A percentile compares a stretch with the other conserved stretches of the same genome.
Evolutionary conservation across 495 filamentous ascomycete species (phyloP).

Genomic region (Penicillium alfredii): DNA sequence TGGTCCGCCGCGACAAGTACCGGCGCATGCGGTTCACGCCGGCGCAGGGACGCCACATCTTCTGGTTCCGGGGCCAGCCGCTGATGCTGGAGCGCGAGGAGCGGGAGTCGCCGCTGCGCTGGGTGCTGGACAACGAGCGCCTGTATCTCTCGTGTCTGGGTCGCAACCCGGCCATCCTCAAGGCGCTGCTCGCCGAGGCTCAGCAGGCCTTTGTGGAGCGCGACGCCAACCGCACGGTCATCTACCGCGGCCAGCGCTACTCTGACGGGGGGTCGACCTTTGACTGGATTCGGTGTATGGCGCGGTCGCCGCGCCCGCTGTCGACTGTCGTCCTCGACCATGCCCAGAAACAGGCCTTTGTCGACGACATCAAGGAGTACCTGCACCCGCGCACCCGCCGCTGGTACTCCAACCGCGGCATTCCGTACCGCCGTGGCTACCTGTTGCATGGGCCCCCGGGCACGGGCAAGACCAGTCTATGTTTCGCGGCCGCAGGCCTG

Average conservation of each 20-base stretch:
- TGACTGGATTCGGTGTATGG: slow-evolving; percentile 60
- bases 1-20: slow-evolving; percentile 44
- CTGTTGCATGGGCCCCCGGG: slow-evolving; percentile 45
- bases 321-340: slow-evolving; percentile 78
- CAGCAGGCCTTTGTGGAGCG: slow-evolving; percentile 49
- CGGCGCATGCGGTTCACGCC: slow-evolving; percentile 60
- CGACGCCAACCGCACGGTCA: slow-evolving; percentile 58
- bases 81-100: slow-evolving; percentile 50
- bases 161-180: slow-evolving; percentile 57
- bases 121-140: slow-evolving; percentile 46
- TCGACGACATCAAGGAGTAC: slow-evolving; percentile 85
- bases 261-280: slow-evolving; percentile 27
- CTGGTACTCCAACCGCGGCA: slow-evolving; percentile 73
- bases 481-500: slow-evolving; percentile 40
- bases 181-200: slow-evolving; percentile 61
- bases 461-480: slow-evolving; percentile 49
- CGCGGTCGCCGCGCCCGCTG: slow-evolving; percentile 69
- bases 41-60: slow-evolving; percentile 57
- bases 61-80: slow-evolving; percentile 54
- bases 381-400: slow-evolving; percentile 62
- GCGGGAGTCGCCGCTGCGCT: slow-evolving; percentile 22
- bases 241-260: slow-evolving; percentile 50
- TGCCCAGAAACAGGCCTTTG: slow-evolving; percentile 61
- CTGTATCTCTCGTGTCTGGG: slow-evolving; percentile 62
- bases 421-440: slow-evolving; percentile 45